These are phyloP conservation scores for Alternaria brassicicola DNA, from an alignment of 2,329 filamentous ascomycete species.

Conservation along the genomic window DNA sequence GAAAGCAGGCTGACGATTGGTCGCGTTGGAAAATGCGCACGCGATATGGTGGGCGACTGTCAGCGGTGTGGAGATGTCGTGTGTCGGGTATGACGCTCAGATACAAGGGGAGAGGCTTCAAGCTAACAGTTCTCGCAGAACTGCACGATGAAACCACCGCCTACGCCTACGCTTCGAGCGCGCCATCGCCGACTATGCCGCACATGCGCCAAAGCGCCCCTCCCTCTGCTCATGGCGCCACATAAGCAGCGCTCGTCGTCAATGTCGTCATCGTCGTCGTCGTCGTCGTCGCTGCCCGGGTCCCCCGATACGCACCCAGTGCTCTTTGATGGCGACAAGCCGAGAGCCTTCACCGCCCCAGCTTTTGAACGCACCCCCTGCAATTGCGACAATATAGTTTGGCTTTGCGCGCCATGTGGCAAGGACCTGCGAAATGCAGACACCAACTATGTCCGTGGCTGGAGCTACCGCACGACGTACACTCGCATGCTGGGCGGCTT, in stretches of 20 bases:
- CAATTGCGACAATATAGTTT: conserved; percentile 68
- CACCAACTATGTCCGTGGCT: conserved; percentile 69
- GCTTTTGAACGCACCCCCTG: conserved; percentile 63
- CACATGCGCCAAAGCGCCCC: conserved; percentile 73
- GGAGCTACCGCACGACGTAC: conserved; percentile 89
- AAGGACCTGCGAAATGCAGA: conserved; percentile 68
- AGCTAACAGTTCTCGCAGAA: conserved; percentile 65
- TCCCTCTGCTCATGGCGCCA: conserved; percentile 58
- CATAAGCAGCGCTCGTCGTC: conserved; percentile 28
- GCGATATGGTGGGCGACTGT: conserved; percentile 86
- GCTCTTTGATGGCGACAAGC: conserved; percentile 19
- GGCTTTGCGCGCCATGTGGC: conserved; percentile 86
- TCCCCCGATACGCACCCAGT: conserved; percentile 30
- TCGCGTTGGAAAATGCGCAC: conserved; percentile 78
- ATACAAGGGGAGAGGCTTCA: not conserved
- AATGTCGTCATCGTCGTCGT: conserved; percentile 28
- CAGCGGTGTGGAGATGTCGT: conserved; percentile 76
- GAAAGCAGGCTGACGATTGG: conserved; percentile 58
- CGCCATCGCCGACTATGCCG: conserved; percentile 83
- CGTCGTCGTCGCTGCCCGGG: conserved; percentile 26
- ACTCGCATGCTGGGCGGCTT: conserved; percentile 77
- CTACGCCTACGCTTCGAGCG: conserved; percentile 68
- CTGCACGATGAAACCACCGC: conserved; percentile 83
- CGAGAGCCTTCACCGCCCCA: conserved; percentile 51
- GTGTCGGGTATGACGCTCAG: conserved; percentile 70